Conservation (phyloP, 306 rosid species). For the Spatholobus suberectus region DNA sequence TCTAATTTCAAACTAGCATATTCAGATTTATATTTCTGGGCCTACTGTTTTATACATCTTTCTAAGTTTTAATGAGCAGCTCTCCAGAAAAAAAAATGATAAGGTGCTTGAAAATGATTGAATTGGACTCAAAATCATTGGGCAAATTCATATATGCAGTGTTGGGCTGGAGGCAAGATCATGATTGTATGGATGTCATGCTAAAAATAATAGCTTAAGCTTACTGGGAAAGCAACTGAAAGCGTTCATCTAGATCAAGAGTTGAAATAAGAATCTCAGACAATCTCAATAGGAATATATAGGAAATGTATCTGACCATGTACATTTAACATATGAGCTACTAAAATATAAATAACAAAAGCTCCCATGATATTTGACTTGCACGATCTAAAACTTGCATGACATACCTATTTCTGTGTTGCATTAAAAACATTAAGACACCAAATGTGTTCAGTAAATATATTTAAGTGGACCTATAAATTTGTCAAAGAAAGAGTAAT, state of each 20-base stretch:
- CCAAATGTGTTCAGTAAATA: not conserved
- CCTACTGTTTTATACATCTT: no score
- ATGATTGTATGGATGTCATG: not conserved
- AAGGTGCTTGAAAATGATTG: not conserved
- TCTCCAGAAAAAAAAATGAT: no score
- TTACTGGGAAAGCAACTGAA: slow-evolving; percentile 1
- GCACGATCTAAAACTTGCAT: slow-evolving; percentile 7
- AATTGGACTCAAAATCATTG: not conserved
- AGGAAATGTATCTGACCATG: not conserved
- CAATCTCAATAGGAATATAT: not conserved
- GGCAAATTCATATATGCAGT: not conserved
- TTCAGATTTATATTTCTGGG: not conserved
- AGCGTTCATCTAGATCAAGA: not conserved
- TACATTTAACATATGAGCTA: not conserved
- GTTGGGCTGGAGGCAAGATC: not conserved
- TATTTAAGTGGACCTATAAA: not conserved
- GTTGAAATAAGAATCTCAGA: slow-evolving; percentile 10
- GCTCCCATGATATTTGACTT: not conserved
- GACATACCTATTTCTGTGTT: slow-evolving; percentile 1
- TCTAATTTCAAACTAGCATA: not conserved
- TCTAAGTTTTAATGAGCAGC: no score
- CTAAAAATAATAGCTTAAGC: not conserved
- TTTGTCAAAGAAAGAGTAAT: not conserved
- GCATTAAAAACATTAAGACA: not conserved
- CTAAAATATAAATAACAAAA: not conserved